Evolutionary conservation across 179 eudicot species (phyloP), one percentile per base, ranked within the genome.

Genomic region (Amaranthus tricolor): DNA sequence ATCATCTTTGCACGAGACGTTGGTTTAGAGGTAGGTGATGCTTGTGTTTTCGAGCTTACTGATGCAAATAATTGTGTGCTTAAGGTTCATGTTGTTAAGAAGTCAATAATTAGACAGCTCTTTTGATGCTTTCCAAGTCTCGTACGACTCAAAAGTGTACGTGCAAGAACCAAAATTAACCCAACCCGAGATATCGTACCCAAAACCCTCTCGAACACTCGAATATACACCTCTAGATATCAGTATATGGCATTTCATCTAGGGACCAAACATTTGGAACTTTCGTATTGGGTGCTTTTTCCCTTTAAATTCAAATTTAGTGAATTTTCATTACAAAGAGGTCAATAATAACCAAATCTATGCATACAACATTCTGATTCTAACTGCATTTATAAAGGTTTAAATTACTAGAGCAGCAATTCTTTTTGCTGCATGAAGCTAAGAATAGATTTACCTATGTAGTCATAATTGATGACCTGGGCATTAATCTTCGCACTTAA

Each of bases 11-110:
- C 78, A 0, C 55, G 74, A 7, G 40, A 44, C 2, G 21, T 9
- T n/a, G 51, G 72, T 24, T 43, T 81, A 67, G 40, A 68, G 57
- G 20, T 49, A 6, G 81, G 81, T 24, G 81, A 81, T 69, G 53
- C 69, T 13, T 81, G 84, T 63, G 61, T 81, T 69, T 77, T 73
- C 9, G 78, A 77, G 68, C 49, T 69, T 4, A 45, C 13, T 20
- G 15, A 61, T 64, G 66, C 70, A n/a, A 31, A 47, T 4, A 43
- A 43, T 9, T 16, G 4, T 1, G 65, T 77, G 68, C 70, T 81
- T 6, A 58, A 77, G 74, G 81, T 81, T 77, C 66, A 73, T 19
- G 56, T 81, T 68, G 77, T 55, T 43, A 77, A 81, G 75, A 62
- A 73, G 10, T 72, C 79, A 7, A 48, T 67, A 55, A 67, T 14